Conservation (phyloP, 306 rosid genomes). For the Pachyrhizus erosus region DNA sequence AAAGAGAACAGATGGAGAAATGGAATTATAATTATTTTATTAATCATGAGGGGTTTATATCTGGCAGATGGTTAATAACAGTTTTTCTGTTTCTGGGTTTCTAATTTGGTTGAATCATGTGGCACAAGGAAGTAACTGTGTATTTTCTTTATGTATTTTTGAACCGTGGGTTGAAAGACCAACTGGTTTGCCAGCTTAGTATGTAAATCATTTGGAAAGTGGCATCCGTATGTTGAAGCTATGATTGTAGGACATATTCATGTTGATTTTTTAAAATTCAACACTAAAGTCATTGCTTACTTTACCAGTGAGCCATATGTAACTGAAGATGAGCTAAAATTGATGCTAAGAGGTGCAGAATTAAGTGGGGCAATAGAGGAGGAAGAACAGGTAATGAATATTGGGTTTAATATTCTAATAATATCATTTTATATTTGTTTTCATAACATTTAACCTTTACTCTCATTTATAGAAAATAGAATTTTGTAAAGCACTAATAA, state of each 20-base stretch:
- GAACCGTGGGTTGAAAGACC: neutral
- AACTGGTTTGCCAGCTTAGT: neutral
- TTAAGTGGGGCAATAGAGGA: constrained; percentile 99
- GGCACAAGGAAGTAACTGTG: neutral
- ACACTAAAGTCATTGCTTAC: constrained; percentile 28
- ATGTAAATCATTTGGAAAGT: constrained; percentile 22
- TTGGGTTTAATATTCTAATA: constrained; percentile 15
- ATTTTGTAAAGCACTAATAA: neutral
- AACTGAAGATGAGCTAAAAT: constrained; percentile 95
- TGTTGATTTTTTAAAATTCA: constrained; percentile 20
- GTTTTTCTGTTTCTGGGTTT: constrained; percentile 32
- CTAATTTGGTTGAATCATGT: constrained; percentile 10
- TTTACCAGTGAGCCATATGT: constrained; percentile 91
- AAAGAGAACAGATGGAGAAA: neutral
- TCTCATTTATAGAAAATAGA: neutral
- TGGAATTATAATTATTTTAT: constrained; percentile 33
- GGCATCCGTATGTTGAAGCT: constrained; percentile 37
- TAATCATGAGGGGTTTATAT: constrained; percentile 32
- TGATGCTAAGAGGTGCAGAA: constrained; percentile 99
- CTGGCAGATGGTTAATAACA: neutral
- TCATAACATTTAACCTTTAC: constrained; percentile 11
- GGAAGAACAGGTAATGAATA: constrained; percentile 92
- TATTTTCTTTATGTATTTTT: neutral
- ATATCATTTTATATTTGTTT: constrained; percentile 31
- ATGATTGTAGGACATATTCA: constrained; percentile 14